Conservation (phyloP, 306 rosid genomes). For the Lotus japonicus region DNA sequence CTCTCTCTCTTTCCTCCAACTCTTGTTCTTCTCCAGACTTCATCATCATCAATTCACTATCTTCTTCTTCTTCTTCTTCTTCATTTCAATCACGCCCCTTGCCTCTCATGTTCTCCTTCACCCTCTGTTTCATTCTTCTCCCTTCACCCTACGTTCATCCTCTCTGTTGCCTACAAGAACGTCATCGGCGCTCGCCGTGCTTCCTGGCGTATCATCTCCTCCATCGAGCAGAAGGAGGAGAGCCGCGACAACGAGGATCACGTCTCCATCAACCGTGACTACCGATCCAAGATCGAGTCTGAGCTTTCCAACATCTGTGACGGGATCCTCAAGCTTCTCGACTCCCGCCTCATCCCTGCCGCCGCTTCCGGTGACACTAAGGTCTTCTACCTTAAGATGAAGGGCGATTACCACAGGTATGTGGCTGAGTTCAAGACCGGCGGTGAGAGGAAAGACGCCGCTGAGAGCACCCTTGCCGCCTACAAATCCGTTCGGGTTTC, state of each 20-base stretch:
- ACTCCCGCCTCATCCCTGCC: slow-evolving; percentile 80
- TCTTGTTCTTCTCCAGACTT: too few species aligned
- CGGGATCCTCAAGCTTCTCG: slow-evolving; percentile 92
- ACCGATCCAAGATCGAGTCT: slow-evolving; percentile 89
- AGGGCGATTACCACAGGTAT: slow-evolving; percentile 94
- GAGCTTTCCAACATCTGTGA: slow-evolving; percentile 91
- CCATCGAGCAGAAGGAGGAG: slow-evolving; percentile 99
- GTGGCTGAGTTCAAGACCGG: slow-evolving; percentile 98
- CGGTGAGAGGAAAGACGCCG: slow-evolving; percentile 89
- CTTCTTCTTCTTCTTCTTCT: too few species aligned
- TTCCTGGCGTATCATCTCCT: slow-evolving; percentile 94
- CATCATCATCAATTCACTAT: too few species aligned
- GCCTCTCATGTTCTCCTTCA: too few species aligned
- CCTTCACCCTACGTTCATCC: too few species aligned
- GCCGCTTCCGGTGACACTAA: slow-evolving; percentile 88
- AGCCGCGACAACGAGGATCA: slow-evolving; percentile 97
- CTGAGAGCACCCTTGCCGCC: slow-evolving; percentile 88
- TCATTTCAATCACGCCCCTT: too few species aligned
- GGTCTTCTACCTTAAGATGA: slow-evolving; percentile 97
- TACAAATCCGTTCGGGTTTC: slow-evolving; percentile 92
- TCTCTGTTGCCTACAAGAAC: slow-evolving; percentile 96
- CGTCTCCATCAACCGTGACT: slow-evolving; percentile 72
- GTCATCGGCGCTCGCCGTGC: slow-evolving; percentile 95
- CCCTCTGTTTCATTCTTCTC: too few species aligned
- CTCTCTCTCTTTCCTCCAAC: too few species aligned